A percentile compares a stretch with the other conserved stretches of the same genome.
Conservation (phyloP, 2,329 filamentous ascomycete genomes). For the Calonectria fujianensis region DNA sequence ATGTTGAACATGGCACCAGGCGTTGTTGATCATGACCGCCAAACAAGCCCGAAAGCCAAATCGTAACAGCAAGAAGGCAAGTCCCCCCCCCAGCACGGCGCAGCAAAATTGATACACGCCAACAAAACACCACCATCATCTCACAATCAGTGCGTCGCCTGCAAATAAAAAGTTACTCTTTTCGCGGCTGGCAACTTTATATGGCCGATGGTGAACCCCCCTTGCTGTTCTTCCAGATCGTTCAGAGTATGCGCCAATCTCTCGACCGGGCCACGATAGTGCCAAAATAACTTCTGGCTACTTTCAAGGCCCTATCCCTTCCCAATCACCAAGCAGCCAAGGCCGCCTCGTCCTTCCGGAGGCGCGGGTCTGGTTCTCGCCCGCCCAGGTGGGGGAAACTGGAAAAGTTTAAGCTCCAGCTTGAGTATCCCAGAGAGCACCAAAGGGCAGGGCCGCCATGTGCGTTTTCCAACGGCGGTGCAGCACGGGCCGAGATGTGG, state of each 20-base stretch:
- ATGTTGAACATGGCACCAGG: background rate
- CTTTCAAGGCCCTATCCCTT: background rate
- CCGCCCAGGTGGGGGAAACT: background rate
- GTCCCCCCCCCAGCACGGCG: background rate
- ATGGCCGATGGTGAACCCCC: background rate
- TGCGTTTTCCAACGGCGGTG: constrained; percentile 50
- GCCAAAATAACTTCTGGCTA: background rate
- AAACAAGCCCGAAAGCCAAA: background rate
- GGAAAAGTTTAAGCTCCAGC: constrained; percentile 6
- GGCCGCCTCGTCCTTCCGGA: background rate
- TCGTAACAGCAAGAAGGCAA: background rate
- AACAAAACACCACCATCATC: background rate
- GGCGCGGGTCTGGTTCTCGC: background rate
- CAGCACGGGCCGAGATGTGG: constrained; percentile 46
- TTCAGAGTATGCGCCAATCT: background rate
- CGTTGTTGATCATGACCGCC: background rate
- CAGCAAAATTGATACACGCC: background rate
- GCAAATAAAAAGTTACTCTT: constrained; percentile 1
- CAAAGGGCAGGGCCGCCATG: constrained; percentile 42
- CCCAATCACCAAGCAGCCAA: background rate
- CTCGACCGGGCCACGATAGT: background rate
- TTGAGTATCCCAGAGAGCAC: background rate
- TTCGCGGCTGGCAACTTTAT: background rate
- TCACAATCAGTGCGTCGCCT: background rate
- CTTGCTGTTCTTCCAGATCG: background rate